Conservation (phyloP, 2,329 filamentous ascomycete species). For the Fusarium anthophilum region DNA sequence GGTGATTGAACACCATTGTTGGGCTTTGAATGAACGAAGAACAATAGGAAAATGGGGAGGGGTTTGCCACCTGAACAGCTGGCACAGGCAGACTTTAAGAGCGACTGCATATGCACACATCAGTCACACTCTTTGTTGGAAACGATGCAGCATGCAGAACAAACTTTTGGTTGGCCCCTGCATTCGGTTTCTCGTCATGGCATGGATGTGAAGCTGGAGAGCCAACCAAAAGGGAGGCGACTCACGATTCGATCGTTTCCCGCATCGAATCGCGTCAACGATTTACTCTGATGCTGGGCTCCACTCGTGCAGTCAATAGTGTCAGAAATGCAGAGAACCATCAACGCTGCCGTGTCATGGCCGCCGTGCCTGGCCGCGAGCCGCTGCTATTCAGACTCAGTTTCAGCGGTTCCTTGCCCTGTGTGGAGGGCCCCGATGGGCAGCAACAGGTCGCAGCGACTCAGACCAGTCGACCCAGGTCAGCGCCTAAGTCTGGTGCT, state of each 20-base stretch:
- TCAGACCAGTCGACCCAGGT: slow-evolving; percentile 31
- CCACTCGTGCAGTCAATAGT: slow-evolving; percentile 12
- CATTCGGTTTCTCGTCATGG: slow-evolving; percentile 13
- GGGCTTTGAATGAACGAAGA: slow-evolving; percentile 35
- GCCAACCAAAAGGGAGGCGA: slow-evolving; percentile 17
- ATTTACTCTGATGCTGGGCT: slow-evolving; percentile 14
- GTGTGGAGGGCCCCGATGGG: slow-evolving; percentile 13
- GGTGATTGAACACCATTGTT: slow-evolving; percentile 44
- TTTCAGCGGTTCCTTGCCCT: slow-evolving; percentile 26
- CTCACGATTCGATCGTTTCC: slow-evolving; percentile 21
- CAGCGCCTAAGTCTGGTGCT: slow-evolving; percentile 35
- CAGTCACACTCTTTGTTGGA: slow-evolving; percentile 18
- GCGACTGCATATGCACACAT: slow-evolving; percentile 8
- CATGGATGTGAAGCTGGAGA: slow-evolving; percentile 7
- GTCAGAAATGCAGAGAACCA: slow-evolving; percentile 10
- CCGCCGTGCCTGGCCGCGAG: slow-evolving; percentile 31
- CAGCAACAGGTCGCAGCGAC: slow-evolving; percentile 30
- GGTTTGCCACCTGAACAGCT: slow-evolving; percentile 28
- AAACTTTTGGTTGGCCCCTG: slow-evolving; percentile 15
- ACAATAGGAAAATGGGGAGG: slow-evolving; percentile 31
- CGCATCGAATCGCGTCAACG: slow-evolving; percentile 24
- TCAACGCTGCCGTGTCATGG: slow-evolving; percentile 41
- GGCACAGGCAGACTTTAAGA: slow-evolving; percentile 41
- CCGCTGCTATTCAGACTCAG: slow-evolving; percentile 21
- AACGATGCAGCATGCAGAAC: slow-evolving; percentile 13